These are phyloP conservation scores for Myrica gale DNA, from an alignment of 306 rosid species.

Conservation along the genomic window DNA sequence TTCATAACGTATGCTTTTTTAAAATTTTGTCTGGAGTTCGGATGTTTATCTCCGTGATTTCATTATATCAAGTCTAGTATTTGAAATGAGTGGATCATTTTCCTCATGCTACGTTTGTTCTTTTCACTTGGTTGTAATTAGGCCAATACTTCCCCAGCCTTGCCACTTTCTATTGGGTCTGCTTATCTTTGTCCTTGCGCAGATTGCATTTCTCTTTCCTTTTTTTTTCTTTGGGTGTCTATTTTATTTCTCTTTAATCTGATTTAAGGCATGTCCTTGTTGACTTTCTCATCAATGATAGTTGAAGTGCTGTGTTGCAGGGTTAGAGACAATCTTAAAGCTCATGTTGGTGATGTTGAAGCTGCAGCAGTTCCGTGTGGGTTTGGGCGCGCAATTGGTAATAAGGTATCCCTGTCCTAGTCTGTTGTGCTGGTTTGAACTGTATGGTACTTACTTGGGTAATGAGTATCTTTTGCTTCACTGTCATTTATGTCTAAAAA, in stretches of 20 bases:
- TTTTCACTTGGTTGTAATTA: constrained; percentile 24
- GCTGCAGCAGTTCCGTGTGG: constrained; percentile 99
- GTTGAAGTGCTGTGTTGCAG: constrained; percentile 46
- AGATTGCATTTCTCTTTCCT: constrained; percentile 17
- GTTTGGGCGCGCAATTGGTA: constrained; percentile 97
- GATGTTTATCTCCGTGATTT: constrained; percentile 14
- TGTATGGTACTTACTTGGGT: background rate
- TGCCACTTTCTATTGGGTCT: constrained; percentile 14
- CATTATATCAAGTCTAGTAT: background rate
- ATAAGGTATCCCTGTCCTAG: constrained; percentile 56
- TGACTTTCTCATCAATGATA: constrained; percentile 27
- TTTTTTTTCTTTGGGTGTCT: constrained; percentile 7
- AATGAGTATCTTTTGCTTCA: background rate
- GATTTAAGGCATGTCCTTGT: constrained; percentile 11
- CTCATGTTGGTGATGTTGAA: constrained; percentile 90
- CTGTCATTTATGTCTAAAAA: constrained; percentile 4
- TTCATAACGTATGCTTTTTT: constrained; percentile 27
- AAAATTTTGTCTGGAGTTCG: constrained; percentile 9
- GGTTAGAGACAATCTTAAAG: constrained; percentile 64
- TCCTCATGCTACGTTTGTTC: constrained; percentile 21
- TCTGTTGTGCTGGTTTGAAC: constrained; percentile 23
- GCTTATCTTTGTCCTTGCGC: constrained; percentile 7
- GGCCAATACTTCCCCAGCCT: constrained; percentile 19
- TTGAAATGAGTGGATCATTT: constrained; percentile 24
- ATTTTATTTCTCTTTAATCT: constrained; percentile 1